Percentiles rank a stretch among this genome's conserved stretches.
Evolutionary conservation across 2,329 filamentous ascomycete species (phyloP).

Genomic region (Drechslerella coelobrocha): DNA sequence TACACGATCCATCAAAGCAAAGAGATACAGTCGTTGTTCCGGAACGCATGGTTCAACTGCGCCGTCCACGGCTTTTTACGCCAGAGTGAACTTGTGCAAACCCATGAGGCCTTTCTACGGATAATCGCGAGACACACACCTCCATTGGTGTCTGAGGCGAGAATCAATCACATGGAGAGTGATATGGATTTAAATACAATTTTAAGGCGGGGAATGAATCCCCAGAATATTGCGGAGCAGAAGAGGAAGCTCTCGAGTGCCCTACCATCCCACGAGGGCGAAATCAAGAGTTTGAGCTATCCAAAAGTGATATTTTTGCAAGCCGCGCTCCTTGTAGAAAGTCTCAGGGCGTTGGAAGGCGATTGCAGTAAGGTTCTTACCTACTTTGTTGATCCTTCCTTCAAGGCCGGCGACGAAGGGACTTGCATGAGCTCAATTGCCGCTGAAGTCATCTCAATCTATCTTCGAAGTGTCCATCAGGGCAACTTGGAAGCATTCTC

Average conservation of each 20-base stretch:
- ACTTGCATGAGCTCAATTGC: conserved; percentile 70
- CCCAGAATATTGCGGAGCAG: conserved; percentile 77
- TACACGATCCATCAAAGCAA: conserved; percentile 53
- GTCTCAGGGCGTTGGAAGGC: conserved; percentile 80
- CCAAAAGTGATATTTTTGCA: conserved; percentile 91
- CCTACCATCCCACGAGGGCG: conserved; percentile 75
- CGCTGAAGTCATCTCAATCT: conserved; percentile 74
- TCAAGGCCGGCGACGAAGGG: conserved; percentile 68
- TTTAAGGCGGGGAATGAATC: conserved; percentile 81
- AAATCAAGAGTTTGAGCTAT: conserved; percentile 84
- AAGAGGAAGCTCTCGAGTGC: conserved; percentile 78
- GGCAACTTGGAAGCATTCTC: conserved; percentile 79
- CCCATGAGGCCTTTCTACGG: conserved; percentile 77
- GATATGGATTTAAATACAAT: conserved; percentile 97
- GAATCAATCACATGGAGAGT: conserved; percentile 88
- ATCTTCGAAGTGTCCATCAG: conserved; percentile 75
- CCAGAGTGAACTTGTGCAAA: conserved; percentile 74
- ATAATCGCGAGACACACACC: conserved; percentile 86
- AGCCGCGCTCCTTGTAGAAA: conserved; percentile 87
- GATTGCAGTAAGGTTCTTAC: conserved; percentile 87
- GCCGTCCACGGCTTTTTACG: conserved; percentile 88
- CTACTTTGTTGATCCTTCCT: conserved; percentile 94
- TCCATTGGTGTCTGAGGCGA: conserved; percentile 84
- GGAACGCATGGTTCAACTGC: conserved; percentile 98
- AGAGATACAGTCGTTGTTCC: conserved; percentile 66